A percentile compares a stretch with the other conserved stretches of the same genome.
Conservation (phyloP, 1,284 basidiomycete genomes). For the Meira miltonrushii region DNA sequence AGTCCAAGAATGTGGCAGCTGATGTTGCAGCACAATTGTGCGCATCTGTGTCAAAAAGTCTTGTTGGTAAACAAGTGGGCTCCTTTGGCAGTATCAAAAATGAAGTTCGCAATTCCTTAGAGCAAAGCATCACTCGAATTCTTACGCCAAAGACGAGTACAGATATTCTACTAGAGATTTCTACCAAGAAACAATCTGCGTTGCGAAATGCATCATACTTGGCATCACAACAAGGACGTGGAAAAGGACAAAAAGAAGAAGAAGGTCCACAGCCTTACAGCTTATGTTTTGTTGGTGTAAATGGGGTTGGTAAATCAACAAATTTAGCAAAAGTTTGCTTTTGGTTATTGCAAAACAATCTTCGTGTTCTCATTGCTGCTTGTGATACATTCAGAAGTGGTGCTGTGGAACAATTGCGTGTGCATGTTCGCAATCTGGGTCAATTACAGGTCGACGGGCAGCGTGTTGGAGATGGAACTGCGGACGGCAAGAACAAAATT, state of each 20-base stretch:
- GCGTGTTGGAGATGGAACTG: conserved; percentile 16
- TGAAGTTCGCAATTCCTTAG: conserved; percentile 77
- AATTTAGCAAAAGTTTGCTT: conserved; percentile 98
- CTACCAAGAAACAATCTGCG: conserved; percentile 54
- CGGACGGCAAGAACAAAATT: conserved; percentile 62
- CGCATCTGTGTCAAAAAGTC: conserved; percentile 78
- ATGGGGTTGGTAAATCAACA: conserved; percentile 98
- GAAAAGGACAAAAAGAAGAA: conserved; percentile 58
- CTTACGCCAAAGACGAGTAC: conserved; percentile 94
- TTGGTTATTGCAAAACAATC: conserved; percentile 93
- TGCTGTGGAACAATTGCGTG: conserved; percentile 93
- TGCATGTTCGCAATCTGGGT: conserved; percentile 90
- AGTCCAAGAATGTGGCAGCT: conserved; percentile 97
- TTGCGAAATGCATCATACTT: conserved; percentile 45
- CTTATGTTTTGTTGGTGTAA: conserved; percentile 97
- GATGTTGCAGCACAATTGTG: conserved; percentile 92
- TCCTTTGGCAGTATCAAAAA: conserved; percentile 62
- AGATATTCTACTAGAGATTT: conserved; percentile 73
- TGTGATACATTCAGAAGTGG: conserved; percentile 98
- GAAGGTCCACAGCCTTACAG: conserved; percentile 66
- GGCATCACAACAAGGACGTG: conserved; percentile 20
- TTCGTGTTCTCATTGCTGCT: conserved; percentile 90
- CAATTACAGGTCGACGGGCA: conserved; percentile 60
- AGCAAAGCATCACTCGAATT: conserved; percentile 82
- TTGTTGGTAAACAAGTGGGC: conserved; percentile 67